Evolutionary conservation across 768 basidiomycete species (phyloP).

Genomic region (Kwoniella mangroviensis): DNA sequence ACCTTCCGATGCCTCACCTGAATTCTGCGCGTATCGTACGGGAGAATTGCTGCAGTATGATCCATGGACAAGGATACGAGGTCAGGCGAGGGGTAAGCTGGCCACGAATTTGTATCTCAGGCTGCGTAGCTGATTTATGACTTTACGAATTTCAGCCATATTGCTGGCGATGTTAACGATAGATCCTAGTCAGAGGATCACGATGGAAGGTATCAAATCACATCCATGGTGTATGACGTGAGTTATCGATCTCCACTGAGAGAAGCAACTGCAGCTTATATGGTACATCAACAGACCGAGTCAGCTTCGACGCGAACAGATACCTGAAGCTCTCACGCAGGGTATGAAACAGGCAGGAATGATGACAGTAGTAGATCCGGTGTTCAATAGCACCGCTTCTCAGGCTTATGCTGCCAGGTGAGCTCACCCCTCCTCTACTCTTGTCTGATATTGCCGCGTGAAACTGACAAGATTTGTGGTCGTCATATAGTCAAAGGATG

Average conservation of each 20-base stretch:
- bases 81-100: conserved; percentile 66
- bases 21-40: conserved; percentile 74
- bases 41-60: conserved; percentile 73
- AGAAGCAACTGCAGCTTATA: too few relatives aligned
- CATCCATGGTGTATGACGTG: conserved; percentile 81
- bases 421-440: conserved; percentile 4
- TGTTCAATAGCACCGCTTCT: conserved; percentile 30
- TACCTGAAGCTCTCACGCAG: conserved; percentile 75
- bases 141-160: conserved; percentile 63
- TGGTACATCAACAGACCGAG: too few relatives aligned
- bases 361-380: conserved; percentile 72
- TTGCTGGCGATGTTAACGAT: conserved; percentile 75
- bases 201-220: conserved; percentile 63
- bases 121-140: conserved; percentile 7
- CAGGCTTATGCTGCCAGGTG: conserved; percentile 45
- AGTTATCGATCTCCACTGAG: conserved; percentile 28
- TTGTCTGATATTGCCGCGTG: background rate
- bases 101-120: background rate
- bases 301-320: conserved; percentile 64
- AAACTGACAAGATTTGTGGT: background rate
- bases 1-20: conserved; percentile 75
- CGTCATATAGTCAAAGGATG: conserved; percentile 29
- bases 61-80: conserved; percentile 77
- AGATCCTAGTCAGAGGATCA: conserved; percentile 71
- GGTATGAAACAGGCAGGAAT: conserved; percentile 73